These are phyloP conservation scores for Amanita muscaria DNA, from an alignment of 768 basidiomycete genomes.

Conservation along the genomic window DNA sequence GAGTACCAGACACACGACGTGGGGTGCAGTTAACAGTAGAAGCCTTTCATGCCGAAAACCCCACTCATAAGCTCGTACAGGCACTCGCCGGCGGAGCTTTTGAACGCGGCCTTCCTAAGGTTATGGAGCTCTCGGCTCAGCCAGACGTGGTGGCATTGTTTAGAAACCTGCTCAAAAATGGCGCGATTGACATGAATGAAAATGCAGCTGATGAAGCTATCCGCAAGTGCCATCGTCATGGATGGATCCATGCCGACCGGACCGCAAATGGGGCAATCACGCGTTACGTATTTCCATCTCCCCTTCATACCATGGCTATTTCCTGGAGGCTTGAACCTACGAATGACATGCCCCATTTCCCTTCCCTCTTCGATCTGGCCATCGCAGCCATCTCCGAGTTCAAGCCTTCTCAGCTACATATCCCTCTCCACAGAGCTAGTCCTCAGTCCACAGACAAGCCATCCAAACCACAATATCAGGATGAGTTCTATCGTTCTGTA, in stretches of 20 bases:
- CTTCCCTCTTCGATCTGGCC: neutral
- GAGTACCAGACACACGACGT: slow-evolving; percentile 4
- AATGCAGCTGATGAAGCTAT: neutral
- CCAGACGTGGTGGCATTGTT: slow-evolving; percentile 4
- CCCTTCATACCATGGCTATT: neutral
- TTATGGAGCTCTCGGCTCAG: neutral
- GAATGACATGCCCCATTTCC: neutral
- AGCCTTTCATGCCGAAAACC: neutral
- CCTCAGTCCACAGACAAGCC: slow-evolving; percentile 3
- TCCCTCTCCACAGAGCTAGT: slow-evolving; percentile 4
- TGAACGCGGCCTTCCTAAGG: neutral
- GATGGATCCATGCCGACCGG: slow-evolving; percentile 5
- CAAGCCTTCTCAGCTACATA: slow-evolving; percentile 6
- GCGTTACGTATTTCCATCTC: slow-evolving; percentile 5
- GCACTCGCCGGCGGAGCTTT: neutral
- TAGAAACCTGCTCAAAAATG: neutral
- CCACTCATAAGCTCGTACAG: neutral
- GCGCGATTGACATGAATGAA: neutral
- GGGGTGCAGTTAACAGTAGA: slow-evolving; percentile 1
- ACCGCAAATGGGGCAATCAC: neutral
- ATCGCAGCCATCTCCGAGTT: neutral
- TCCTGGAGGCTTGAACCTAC: slow-evolving; percentile 3
- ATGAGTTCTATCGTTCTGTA: slow-evolving; percentile 10
- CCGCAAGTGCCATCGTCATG: slow-evolving; percentile 5
- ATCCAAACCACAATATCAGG: slow-evolving; percentile 11